Conservation (phyloP, 225 moss, liverwort and hornwort genomes). For the Lunularia cruciata region DNA sequence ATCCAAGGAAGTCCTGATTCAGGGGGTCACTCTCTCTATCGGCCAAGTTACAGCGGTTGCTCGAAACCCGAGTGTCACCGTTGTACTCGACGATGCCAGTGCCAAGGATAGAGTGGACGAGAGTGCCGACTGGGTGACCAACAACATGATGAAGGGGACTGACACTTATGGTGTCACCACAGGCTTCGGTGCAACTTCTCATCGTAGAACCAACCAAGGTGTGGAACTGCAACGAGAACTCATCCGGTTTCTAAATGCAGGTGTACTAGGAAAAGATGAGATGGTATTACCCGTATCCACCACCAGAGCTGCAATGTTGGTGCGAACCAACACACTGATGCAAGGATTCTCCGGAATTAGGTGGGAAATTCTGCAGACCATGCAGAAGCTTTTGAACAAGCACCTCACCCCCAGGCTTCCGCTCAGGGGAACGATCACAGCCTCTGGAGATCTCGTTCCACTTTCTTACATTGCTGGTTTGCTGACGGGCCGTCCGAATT, state of each 20-base stretch:
- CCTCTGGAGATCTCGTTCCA: constrained; percentile 46
- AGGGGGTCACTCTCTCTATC: constrained; percentile 6
- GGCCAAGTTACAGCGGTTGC: constrained; percentile 16
- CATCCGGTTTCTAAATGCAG: constrained; percentile 30
- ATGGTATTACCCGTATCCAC: constrained; percentile 21
- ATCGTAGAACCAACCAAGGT: constrained; percentile 23
- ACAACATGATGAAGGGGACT: constrained; percentile 23
- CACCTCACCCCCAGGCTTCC: constrained; percentile 41
- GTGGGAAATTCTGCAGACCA: constrained; percentile 38
- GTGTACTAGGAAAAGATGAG: constrained; percentile 22
- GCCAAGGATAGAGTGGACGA: constrained; percentile 25
- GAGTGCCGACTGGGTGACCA: constrained; percentile 27
- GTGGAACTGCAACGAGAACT: constrained; percentile 27
- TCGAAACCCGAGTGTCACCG: neutral
- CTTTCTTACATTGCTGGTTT: constrained; percentile 52
- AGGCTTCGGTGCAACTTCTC: constrained; percentile 28
- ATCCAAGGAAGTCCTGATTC: constrained; percentile 2
- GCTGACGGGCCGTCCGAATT: constrained; percentile 61
- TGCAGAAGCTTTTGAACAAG: constrained; percentile 41
- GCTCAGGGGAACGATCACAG: constrained; percentile 42
- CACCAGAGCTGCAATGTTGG: constrained; percentile 41
- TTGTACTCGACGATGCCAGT: constrained; percentile 1
- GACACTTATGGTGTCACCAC: constrained; percentile 27
- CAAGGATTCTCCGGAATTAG: constrained; percentile 45
- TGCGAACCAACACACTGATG: constrained; percentile 39